A percentile compares a stretch with the other conserved stretches of the same genome.
phyloP scores from a whole-genome alignment of 2,329 filamentous ascomycete genomes.

The Madurella mycetomatis region DNA sequence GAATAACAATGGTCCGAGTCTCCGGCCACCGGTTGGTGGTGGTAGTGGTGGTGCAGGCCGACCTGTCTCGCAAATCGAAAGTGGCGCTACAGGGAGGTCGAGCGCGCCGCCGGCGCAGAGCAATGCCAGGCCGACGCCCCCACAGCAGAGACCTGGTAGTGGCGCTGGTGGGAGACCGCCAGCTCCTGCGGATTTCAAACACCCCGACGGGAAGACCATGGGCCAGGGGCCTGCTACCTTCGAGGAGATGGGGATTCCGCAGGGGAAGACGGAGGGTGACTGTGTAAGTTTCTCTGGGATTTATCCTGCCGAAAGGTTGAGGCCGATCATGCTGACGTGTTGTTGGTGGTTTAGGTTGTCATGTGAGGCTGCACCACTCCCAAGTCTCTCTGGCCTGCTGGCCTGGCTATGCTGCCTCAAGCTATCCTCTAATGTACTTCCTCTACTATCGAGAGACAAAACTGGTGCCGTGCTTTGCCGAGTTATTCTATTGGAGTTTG shows the following conservation, averaged over 20 bases:
- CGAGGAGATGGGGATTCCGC: conserved; percentile 94
- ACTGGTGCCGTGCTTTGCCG: too few species aligned
- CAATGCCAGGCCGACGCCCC: conserved; percentile 4
- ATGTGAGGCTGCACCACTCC: not conserved
- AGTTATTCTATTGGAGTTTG: too few species aligned
- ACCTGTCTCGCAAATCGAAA: conserved; percentile 24
- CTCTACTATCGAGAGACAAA: too few species aligned
- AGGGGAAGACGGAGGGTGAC: conserved; percentile 77
- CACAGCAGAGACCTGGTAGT: conserved; percentile 10
- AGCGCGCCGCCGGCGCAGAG: conserved; percentile 15
- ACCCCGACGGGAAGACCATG: conserved; percentile 37
- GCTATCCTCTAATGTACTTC: too few species aligned
- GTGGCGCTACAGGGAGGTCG: conserved; percentile 8
- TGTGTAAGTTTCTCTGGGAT: conserved; percentile 61
- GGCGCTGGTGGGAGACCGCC: conserved; percentile 23
- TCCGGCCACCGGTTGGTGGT: conserved; percentile 19
- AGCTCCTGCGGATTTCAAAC: conserved; percentile 32
- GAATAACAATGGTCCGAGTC: conserved; percentile 23
- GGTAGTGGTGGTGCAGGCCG: conserved; percentile 19
- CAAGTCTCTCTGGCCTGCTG: too few species aligned
- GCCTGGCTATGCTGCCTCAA: too few species aligned
- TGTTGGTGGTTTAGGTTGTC: conserved; percentile 1
- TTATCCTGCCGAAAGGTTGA: too few species aligned
- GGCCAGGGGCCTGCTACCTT: conserved; percentile 89
- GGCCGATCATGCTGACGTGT: not conserved